Percentiles rank a stretch among this genome's conserved stretches.
phyloP scores from a whole-genome alignment of 805 yeast genomes.

The Saccharomycopsis sp. region DNA sequence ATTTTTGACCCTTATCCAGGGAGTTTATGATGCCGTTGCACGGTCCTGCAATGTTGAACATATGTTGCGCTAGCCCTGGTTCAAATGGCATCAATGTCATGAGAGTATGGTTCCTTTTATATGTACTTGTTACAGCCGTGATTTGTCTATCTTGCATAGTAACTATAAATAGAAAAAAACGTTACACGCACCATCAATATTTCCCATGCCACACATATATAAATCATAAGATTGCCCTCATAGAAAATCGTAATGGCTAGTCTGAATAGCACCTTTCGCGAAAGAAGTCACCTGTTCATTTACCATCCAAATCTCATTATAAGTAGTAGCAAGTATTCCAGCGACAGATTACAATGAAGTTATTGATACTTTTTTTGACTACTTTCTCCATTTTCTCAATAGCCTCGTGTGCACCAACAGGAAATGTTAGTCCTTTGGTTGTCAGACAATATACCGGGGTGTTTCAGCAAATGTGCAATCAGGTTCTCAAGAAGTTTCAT shows the following conservation, averaged over 20 bases:
- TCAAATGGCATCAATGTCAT: neutral
- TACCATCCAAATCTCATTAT: no score
- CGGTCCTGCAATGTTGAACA: no score
- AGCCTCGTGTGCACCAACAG: neutral
- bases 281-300: no score
- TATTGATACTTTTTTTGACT: neutral
- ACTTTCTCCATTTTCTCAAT: neutral
- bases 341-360: neutral
- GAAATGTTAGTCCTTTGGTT: neutral
- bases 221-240: neutral
- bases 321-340: no score
- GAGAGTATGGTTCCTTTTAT: neutral
- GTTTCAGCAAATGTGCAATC: slow-evolving; percentile 13
- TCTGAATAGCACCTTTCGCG: no score
- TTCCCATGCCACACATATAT: no score
- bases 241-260: no score
- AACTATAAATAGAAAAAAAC: neutral
- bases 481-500: slow-evolving; percentile 13
- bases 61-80: neutral
- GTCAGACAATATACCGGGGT: slow-evolving; percentile 5
- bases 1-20: neutral
- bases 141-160: neutral
- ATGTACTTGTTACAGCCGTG: neutral
- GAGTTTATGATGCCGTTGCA: neutral
- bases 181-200: neutral